Base-by-base conservation (phyloP, 805 yeast genomes). In the Hanseniaspora guilliermondii region DNA sequence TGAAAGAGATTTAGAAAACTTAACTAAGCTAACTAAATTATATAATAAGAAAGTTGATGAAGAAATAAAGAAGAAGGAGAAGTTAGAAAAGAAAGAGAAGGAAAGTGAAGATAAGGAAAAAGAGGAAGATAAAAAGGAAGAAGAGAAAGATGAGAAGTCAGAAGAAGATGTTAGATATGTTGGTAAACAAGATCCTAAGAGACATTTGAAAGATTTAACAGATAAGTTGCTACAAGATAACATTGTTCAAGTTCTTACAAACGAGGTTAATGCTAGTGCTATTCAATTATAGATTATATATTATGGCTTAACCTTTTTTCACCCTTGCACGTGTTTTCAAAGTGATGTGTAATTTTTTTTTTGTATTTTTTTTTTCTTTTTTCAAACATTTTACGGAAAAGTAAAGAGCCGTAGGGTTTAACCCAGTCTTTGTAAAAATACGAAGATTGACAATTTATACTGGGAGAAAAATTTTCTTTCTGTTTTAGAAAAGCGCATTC, bases 131-230 rank as follows among this genome's bases (percentile, higher is more conserved):
- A 69, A 83, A 60, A 95, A 86, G 59, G 74, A 93, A 60, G 73
- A 80, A 47, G 93, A 30, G 12, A 30, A 30, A 2, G 33, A 30
- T 9, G 33, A 30, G 12, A 7, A 30, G 4, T 30, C 85, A 62
- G 96, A 87, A 45, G 93, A 89, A 61, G 87, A 87, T 69, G 91
- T 96, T 7, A 82, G 98, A 66, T 94, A 91, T 65, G 97, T 93
- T 37, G 99, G 99, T 62, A 89, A 87, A 67, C 97, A 91, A 70
- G 98, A 93, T 69, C 99, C 99, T 41, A 93, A 94, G 80, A 93
- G 91, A 73, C 99, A 93, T 73, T 75, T 93, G 62, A 77, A 83
- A 47, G 96, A 87, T 59, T 85, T 94, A 0, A 94, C 96, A 11
- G 94, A 87, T 60, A 73, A 75, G 57, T 74, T 87, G 52, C 79